Evolutionary conservation across 768 basidiomycete genomes (phyloP).

Genomic region (Candolleomyces efflorescens): DNA sequence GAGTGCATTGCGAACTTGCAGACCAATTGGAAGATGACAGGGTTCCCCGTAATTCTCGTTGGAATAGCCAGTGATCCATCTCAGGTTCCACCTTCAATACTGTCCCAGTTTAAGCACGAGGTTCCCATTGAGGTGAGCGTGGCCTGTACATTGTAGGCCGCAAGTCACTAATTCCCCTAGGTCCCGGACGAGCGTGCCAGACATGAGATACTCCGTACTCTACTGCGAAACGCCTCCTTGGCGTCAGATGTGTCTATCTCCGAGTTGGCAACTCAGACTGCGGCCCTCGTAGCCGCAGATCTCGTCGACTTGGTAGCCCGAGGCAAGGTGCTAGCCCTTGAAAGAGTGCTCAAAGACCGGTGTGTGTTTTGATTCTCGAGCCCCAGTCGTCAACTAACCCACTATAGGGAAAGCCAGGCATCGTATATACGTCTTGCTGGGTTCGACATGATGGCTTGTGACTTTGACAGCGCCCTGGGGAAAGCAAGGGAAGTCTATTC

Average conservation of each 20-base stretch:
- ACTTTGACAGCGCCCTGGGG: constrained; percentile 70
- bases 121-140: constrained; percentile 62
- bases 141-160: not conserved
- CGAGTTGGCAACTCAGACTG: constrained; percentile 78
- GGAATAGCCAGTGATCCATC: constrained; percentile 69
- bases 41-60: constrained; percentile 71
- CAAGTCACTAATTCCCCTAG: constrained; percentile 31
- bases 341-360: constrained; percentile 35
- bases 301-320: constrained; percentile 64
- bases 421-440: constrained; percentile 31
- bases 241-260: constrained; percentile 78
- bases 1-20: constrained; percentile 60
- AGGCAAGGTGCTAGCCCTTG: constrained; percentile 51
- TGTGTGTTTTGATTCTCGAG: constrained; percentile 22
- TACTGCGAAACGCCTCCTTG: constrained; percentile 38
- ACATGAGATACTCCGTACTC: constrained; percentile 47
- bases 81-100: constrained; percentile 56
- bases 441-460: constrained; percentile 46
- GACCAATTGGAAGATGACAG: constrained; percentile 52
- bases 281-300: constrained; percentile 84
- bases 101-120: constrained; percentile 83
- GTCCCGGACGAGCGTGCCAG: constrained; percentile 80
- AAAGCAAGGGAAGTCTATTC: constrained; percentile 76
- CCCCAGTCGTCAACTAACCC: not conserved
- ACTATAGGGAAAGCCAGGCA: constrained; percentile 17